Conservation (phyloP, 2,329 filamentous ascomycete species). For the Dactylellina drechsleri region DNA sequence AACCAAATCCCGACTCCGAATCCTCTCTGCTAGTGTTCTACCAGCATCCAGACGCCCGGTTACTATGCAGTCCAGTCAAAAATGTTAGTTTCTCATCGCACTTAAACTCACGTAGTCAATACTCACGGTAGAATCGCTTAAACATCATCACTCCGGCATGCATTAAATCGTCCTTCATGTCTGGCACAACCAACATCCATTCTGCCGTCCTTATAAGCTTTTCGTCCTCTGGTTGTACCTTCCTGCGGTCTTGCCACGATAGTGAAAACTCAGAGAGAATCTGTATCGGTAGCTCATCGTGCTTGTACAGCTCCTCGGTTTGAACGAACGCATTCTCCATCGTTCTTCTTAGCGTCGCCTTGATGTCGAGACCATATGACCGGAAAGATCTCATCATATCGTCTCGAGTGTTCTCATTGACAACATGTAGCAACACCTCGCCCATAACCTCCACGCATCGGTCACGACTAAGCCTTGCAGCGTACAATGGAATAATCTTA, state of each 20-base stretch:
- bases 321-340: conserved; percentile 68
- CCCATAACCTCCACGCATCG: conserved; percentile 77
- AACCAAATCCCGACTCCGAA: conserved; percentile 67
- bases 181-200: conserved; percentile 82
- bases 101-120: background rate
- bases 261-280: conserved; percentile 67
- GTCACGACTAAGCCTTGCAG: conserved; percentile 75
- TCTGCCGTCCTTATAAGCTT: conserved; percentile 80
- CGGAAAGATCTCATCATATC: conserved; percentile 78
- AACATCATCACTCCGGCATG: conserved; percentile 76
- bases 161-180: conserved; percentile 77
- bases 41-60: conserved; percentile 66
- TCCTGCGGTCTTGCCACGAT: conserved; percentile 73
- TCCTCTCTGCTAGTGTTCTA: conserved; percentile 66
- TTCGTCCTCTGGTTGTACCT: conserved; percentile 73
- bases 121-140: conserved; percentile 83
- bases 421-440: conserved; percentile 78
- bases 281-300: conserved; percentile 55
- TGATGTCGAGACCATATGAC: conserved; percentile 76
- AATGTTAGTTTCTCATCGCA: background rate
- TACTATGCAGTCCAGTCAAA: conserved; percentile 57
- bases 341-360: conserved; percentile 73
- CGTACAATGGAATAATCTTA: conserved; percentile 86
- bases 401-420: conserved; percentile 72
- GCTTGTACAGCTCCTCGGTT: conserved; percentile 59